Evolutionary conservation across 805 yeast species (phyloP), one percentile per base, ranked within the genome.

Genomic region (Metschnikowia lachancei): DNA sequence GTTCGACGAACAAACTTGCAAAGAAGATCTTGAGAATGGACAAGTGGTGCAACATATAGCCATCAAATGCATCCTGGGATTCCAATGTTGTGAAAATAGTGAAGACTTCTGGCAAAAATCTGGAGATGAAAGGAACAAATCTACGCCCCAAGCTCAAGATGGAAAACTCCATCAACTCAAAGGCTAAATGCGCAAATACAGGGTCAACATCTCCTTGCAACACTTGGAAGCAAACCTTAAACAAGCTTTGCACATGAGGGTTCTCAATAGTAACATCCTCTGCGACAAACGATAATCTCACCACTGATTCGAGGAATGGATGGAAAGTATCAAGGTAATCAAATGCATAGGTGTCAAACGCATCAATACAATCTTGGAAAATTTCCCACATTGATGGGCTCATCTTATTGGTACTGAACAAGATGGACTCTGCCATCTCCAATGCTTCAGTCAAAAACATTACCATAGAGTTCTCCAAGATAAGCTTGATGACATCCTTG

Each of bases 301-400:
- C 74, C 24, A 81, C 65, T 31, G 76, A 71, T 59, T 81, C 83
- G 52, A 80, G 77, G 58, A 78, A 79, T n/a, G 81, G 75, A 39
- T 72, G 69, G 60, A 77, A 81, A 16, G 69, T 67, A 56, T 79
- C 83, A 57, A 80, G 77, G 60, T 74, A 81, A 54, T 81, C 85
- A 53, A 67, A 64, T 1, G 84, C 85, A 58, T 77, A 81, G 1
- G 81, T 77, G 53, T 78, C 81, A 60, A 80, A 81, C 0, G 82
- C 70, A 29, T 74, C 78, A 34, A 80, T 60, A 30, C 78, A 71
- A 35, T 70, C 70, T 41, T 73, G 66, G 53, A 68, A 77, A 42
- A 80, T 59, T 26, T 67, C 72, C 87, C 87, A 81, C 53, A 79
- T 63, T 4, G 65, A 65, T 8, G 81, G 79, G 1, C 80, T 67